These are phyloP conservation scores for Pseudopyricularia javanii DNA, from an alignment of 2,329 filamentous ascomycete species.

Conservation along the genomic window DNA sequence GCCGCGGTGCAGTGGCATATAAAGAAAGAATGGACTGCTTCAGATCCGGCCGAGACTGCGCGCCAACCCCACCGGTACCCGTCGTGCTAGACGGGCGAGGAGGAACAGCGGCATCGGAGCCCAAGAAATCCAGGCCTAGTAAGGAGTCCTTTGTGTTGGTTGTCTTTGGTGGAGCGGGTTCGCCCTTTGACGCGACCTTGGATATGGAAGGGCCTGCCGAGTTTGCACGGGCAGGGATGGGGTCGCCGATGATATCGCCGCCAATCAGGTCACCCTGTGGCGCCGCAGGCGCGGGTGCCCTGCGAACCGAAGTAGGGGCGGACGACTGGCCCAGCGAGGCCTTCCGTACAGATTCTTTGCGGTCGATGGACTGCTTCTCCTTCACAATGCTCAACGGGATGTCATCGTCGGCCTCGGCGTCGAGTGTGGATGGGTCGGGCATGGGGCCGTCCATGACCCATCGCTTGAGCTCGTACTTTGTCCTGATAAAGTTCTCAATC, in stretches of 20 bases:
- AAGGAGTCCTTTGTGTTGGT: slow-evolving; percentile 78
- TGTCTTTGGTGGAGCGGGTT: slow-evolving; percentile 54
- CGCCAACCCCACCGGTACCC: slow-evolving; percentile 33
- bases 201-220: slow-evolving; percentile 55
- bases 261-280: slow-evolving; percentile 72
- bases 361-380: slow-evolving; percentile 52
- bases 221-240: slow-evolving; percentile 57
- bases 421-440: slow-evolving; percentile 81
- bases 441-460: slow-evolving; percentile 98
- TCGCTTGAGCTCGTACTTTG: slow-evolving; percentile 96
- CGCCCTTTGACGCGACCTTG: slow-evolving; percentile 46
- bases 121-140: slow-evolving; percentile 86
- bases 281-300: slow-evolving; percentile 16
- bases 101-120: slow-evolving; percentile 55
- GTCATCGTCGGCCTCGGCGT: slow-evolving; percentile 78
- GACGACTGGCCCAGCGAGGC: slow-evolving; percentile 34
- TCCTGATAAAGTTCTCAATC: slow-evolving; percentile 99
- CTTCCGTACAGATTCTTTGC: slow-evolving; percentile 49
- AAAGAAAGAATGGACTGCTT: slow-evolving; percentile 96
- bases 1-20: slow-evolving; percentile 73
- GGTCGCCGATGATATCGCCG: slow-evolving; percentile 34
- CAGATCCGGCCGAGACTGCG: slow-evolving; percentile 74
- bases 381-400: slow-evolving; percentile 51
- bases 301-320: slow-evolving; percentile 13
- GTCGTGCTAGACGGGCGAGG: slow-evolving; percentile 73